phyloP scores from a whole-genome alignment of 192 early-diverging fungal genomes.

The Backusella liffmaniae region DNA sequence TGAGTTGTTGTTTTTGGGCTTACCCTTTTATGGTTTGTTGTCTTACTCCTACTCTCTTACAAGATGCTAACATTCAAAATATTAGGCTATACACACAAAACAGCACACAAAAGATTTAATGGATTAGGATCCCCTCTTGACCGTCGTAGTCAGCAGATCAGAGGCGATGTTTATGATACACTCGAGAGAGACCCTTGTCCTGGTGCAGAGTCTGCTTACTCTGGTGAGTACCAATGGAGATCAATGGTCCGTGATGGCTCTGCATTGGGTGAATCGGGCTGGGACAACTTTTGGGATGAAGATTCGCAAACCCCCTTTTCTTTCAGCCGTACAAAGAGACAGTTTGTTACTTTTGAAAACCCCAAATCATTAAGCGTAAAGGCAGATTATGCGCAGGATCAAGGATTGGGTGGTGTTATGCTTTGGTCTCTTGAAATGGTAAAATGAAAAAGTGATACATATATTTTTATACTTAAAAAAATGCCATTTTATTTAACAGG shows the following conservation, averaged over 20 bases:
- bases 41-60: neutral
- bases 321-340: conserved; percentile 52
- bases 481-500: neutral
- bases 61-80: neutral
- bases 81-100: neutral
- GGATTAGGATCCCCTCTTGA: neutral
- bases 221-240: conserved; percentile 35
- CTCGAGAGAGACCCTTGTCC: conserved; percentile 23
- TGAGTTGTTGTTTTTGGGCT: conserved; percentile 30
- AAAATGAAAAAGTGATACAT: neutral
- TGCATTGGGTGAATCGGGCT: conserved; percentile 29
- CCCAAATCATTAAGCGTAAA: conserved; percentile 50
- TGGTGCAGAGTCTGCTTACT: conserved; percentile 19
- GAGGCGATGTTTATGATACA: conserved; percentile 32
- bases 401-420: conserved; percentile 60
- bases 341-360: conserved; percentile 76
- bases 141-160: conserved; percentile 18
- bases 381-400: conserved; percentile 51
- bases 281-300: conserved; percentile 68
- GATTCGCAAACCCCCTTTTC: conserved; percentile 66
- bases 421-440: conserved; percentile 55
- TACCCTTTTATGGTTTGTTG: conserved; percentile 43
- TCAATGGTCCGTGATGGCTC: conserved; percentile 14
- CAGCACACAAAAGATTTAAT: neutral
- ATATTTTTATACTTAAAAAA: neutral